Evolutionary conservation across 192 early-diverging fungal genomes (phyloP).

Genomic region (Fimicolochytrium jonesii): DNA sequence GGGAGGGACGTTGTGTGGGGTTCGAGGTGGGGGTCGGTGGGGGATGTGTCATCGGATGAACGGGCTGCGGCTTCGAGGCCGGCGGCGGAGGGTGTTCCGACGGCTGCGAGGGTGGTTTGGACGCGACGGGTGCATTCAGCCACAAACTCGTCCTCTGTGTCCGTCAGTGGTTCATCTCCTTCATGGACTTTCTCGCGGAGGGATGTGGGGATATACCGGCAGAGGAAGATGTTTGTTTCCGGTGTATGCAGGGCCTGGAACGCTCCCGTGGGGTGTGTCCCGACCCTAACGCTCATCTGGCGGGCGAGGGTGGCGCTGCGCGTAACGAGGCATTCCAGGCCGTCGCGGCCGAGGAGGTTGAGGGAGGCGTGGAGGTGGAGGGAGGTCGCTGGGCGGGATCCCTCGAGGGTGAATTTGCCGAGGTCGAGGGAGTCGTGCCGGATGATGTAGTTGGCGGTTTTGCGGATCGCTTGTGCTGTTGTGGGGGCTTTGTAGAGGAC

Average conservation of each 20-base stretch:
- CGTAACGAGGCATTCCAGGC: constrained; percentile 54
- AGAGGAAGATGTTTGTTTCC: constrained; percentile 48
- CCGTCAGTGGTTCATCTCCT: constrained; percentile 20
- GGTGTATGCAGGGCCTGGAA: constrained; percentile 48
- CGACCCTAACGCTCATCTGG: constrained; percentile 41
- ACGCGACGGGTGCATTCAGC: constrained; percentile 32
- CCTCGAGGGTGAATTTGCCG: constrained; percentile 54
- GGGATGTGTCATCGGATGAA: background rate
- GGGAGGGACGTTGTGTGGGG: background rate
- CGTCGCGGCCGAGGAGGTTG: constrained; percentile 43
- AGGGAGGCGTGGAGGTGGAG: constrained; percentile 52
- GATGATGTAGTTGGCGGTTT: constrained; percentile 56
- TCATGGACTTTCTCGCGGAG: constrained; percentile 36
- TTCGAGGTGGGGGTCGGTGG: background rate
- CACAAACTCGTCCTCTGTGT: constrained; percentile 26
- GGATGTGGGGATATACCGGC: constrained; percentile 41
- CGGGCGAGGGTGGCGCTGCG: constrained; percentile 41
- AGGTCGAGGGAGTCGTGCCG: constrained; percentile 44
- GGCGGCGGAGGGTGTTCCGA: constrained; percentile 3
- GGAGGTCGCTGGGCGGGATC: constrained; percentile 47
- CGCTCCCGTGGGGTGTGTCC: constrained; percentile 25
- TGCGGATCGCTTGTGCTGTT: constrained; percentile 38
- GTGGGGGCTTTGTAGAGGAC: constrained; percentile 40
- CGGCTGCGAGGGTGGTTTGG: constrained; percentile 18
- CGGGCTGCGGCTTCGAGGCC: constrained; percentile 1